These are phyloP conservation scores for Pinus taeda DNA, from an alignment of 75 land plant genomes.

Conservation along the genomic window DNA sequence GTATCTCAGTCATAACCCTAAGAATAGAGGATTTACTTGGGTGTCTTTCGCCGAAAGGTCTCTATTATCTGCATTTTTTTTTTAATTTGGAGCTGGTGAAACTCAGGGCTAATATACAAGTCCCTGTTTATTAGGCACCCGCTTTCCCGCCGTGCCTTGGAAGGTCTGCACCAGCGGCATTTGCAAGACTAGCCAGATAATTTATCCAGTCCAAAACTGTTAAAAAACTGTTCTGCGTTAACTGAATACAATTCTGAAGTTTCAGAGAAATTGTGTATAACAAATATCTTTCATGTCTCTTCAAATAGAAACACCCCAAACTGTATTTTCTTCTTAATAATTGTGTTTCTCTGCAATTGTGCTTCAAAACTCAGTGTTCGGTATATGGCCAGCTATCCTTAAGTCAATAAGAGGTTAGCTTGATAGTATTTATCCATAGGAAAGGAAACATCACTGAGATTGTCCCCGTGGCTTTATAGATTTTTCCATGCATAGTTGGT, in stretches of 20 bases:
- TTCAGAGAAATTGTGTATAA: too few species aligned
- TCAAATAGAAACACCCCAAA: background rate
- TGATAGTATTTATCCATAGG: background rate
- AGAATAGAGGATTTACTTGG: background rate
- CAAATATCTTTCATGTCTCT: background rate
- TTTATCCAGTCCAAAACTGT: too few species aligned
- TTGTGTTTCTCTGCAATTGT: background rate
- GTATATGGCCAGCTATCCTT: background rate
- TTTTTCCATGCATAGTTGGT: background rate
- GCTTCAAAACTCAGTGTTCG: background rate
- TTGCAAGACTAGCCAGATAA: too few species aligned
- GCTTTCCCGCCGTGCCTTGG: too few species aligned
- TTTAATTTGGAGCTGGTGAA: too few species aligned
- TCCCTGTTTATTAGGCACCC: too few species aligned
- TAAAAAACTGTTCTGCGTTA: too few species aligned
- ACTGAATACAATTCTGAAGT: too few species aligned
- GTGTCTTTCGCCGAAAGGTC: background rate
- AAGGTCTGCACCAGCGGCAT: too few species aligned
- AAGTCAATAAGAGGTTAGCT: background rate
- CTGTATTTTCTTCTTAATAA: background rate
- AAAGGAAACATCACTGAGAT: background rate
- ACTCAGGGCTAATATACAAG: too few species aligned
- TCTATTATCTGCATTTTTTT: too few species aligned
- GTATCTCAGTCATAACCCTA: constrained; percentile 7
- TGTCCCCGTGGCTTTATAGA: background rate